These are phyloP conservation scores for Cyberlindnera euphorbiiphila DNA, from an alignment of 805 yeast species.

Conservation along the genomic window DNA sequence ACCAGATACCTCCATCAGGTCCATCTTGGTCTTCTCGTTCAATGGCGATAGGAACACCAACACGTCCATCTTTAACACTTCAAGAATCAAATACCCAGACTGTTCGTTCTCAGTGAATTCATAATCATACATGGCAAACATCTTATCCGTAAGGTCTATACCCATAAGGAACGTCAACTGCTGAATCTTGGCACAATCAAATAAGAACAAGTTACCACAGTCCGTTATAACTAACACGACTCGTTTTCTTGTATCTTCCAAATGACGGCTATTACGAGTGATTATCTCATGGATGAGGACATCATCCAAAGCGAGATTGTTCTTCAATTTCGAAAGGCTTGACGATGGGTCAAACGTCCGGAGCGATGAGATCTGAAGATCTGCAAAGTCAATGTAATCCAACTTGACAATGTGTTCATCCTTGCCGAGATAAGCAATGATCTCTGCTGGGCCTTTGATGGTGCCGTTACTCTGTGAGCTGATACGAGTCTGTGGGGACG, in stretches of 20 bases:
- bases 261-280: conserved; percentile 17
- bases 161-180: conserved; percentile 26
- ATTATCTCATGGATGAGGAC: conserved; percentile 32
- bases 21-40: conserved; percentile 18
- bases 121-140: conserved; percentile 75
- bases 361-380: conserved; percentile 15
- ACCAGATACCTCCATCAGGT: conserved; percentile 29
- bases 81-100: conserved; percentile 63
- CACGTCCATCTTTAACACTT: conserved; percentile 52
- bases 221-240: conserved; percentile 33
- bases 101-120: conserved; percentile 60
- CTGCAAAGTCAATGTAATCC: conserved; percentile 23
- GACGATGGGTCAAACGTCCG: conserved; percentile 20
- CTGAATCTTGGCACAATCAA: conserved; percentile 21
- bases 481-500: conserved; percentile 7
- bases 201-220: conserved; percentile 31
- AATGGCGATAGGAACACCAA: conserved; percentile 52
- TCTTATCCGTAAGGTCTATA: conserved; percentile 43
- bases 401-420: conserved; percentile 25
- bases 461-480: background rate
- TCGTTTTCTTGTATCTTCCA: conserved; percentile 24
- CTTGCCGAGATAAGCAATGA: conserved; percentile 11
- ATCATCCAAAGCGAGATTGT: conserved; percentile 24
- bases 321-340: conserved; percentile 4
- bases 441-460: conserved; percentile 7